phyloP scores from a whole-genome alignment of 192 early-diverging fungal species.

The Dimargaris cristalligena region DNA sequence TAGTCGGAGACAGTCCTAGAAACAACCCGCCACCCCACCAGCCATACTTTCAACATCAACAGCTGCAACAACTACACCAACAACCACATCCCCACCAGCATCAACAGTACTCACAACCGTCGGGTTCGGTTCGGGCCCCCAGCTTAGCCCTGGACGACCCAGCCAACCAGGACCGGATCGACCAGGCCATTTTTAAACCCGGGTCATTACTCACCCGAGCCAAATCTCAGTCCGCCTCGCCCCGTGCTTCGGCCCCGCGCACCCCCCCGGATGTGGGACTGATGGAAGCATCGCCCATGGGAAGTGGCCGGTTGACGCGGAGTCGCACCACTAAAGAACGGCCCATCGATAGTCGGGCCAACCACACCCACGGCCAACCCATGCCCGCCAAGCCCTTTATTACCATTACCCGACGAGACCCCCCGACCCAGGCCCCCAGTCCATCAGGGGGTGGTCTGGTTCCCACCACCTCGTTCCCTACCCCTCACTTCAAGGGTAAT shows the following conservation, averaged over 20 bases:
- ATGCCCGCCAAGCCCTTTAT: not conserved
- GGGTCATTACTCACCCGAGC: constrained; percentile 11
- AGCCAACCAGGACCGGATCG: not conserved
- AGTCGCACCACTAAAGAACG: not conserved
- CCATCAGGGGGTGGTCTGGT: not conserved
- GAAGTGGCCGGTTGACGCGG: not conserved
- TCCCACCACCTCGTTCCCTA: no score
- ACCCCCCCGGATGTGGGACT: not conserved
- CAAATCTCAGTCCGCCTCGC: constrained; percentile 4
- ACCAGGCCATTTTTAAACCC: constrained; percentile 6
- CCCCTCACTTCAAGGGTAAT: not conserved
- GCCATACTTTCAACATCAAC: no score
- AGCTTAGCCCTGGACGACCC: not conserved
- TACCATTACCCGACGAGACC: not conserved
- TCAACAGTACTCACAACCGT: no score
- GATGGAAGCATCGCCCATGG: not conserved
- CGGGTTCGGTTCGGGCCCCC: not conserved
- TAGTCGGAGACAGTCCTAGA: no score
- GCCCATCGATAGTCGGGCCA: not conserved
- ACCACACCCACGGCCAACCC: not conserved
- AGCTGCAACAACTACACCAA: no score
- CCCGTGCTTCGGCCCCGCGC: not conserved
- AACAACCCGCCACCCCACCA: no score
- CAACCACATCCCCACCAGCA: not conserved
- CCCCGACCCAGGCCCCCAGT: not conserved